phyloP scores from a whole-genome alignment of 1,284 basidiomycete species.

The Trichosporon ovoides region DNA sequence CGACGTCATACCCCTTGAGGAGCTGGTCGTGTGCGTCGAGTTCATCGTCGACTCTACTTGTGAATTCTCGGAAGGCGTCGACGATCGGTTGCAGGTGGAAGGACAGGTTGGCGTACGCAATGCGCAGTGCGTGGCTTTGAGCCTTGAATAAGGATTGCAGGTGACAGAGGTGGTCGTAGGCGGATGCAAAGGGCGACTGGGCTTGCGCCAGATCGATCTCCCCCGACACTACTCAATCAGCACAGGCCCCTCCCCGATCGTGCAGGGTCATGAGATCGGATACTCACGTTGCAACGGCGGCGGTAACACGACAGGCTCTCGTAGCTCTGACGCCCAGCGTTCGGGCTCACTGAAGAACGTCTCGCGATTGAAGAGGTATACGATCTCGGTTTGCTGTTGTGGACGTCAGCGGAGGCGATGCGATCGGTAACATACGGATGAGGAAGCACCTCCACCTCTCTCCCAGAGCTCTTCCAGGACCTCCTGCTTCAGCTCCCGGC shows the following conservation, averaged over 20 bases:
- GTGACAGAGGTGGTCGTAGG: constrained; percentile 40
- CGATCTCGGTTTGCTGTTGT: constrained; percentile 6
- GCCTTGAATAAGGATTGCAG: constrained; percentile 41
- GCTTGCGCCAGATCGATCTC: constrained; percentile 21
- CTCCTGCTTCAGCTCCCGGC: constrained; percentile 35
- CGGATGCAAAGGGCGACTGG: constrained; percentile 39
- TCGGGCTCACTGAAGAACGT: constrained; percentile 44
- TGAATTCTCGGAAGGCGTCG: constrained; percentile 33
- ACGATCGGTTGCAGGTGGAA: constrained; percentile 41
- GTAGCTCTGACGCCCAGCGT: constrained; percentile 32
- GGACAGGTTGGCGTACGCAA: constrained; percentile 41
- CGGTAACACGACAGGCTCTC: constrained; percentile 38
- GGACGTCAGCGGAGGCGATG: too few relatives aligned
- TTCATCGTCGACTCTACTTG: constrained; percentile 28
- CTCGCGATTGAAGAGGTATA: constrained; percentile 44
- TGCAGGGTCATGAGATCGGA: neutral
- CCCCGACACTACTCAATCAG: constrained; percentile 10
- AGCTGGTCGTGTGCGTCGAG: constrained; percentile 34
- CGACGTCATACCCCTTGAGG: constrained; percentile 30
- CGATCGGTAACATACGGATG: constrained; percentile 25
- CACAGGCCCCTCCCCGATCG: neutral
- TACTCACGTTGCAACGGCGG: constrained; percentile 39
- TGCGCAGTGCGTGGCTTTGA: constrained; percentile 37
- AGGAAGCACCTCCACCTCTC: constrained; percentile 23
- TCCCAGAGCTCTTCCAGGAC: constrained; percentile 38